These are phyloP conservation scores for Botrytis elliptica DNA, from an alignment of 2,329 filamentous ascomycete species.

Conservation along the genomic window DNA sequence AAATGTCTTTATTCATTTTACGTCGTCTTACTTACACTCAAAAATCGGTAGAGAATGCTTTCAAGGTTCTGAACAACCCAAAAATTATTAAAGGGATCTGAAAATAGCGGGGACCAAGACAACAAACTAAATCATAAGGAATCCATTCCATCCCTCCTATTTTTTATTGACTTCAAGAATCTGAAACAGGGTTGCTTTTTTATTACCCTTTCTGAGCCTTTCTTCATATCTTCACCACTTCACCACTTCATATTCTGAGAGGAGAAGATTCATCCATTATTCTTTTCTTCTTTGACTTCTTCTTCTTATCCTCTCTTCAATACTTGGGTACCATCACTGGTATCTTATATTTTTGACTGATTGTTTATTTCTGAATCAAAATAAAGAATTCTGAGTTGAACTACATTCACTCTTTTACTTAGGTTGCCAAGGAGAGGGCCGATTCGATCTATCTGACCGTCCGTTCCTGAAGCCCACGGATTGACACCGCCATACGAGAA, in stretches of 20 bases:
- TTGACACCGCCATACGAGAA: slow-evolving; percentile 3
- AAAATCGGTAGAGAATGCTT: neutral
- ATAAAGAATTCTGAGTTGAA: neutral
- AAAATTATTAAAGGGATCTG: neutral
- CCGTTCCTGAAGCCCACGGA: neutral
- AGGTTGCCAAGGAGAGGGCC: neutral
- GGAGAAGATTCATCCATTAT: neutral
- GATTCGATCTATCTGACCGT: neutral
- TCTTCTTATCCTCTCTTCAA: neutral
- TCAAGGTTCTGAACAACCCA: neutral
- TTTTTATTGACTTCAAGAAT: neutral
- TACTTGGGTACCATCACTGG: neutral
- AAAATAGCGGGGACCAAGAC: slow-evolving; percentile 16
- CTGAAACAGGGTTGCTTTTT: slow-evolving; percentile 10
- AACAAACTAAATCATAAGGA: slow-evolving; percentile 8
- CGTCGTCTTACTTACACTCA: neutral
- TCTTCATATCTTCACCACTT: neutral
- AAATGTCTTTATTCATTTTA: neutral
- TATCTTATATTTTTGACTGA: neutral
- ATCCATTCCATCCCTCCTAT: slow-evolving; percentile 12
- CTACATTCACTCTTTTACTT: slow-evolving; percentile 2
- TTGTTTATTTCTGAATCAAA: neutral
- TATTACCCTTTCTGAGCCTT: neutral
- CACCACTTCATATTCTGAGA: neutral
- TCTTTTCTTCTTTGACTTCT: neutral